These are phyloP conservation scores for Wallemia mellicola DNA, from an alignment of 1,284 basidiomycete genomes.

Conservation along the genomic window DNA sequence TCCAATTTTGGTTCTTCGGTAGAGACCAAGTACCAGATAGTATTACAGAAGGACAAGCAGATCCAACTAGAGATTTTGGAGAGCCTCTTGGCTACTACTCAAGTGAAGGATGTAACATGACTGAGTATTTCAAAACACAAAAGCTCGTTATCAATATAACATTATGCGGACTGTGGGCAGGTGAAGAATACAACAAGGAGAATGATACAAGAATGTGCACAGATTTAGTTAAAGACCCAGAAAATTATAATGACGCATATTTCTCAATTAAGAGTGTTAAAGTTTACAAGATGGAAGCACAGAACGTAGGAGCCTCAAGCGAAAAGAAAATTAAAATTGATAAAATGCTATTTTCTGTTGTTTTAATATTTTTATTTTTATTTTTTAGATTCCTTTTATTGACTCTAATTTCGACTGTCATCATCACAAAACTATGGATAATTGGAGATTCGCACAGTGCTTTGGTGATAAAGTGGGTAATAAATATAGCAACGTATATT, in stretches of 20 bases:
- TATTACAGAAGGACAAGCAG: not conserved
- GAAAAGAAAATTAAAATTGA: not conserved
- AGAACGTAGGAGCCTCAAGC: not conserved
- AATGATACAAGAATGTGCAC: not conserved
- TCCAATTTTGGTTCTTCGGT: constrained; percentile 10
- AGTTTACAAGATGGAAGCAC: not conserved
- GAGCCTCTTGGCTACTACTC: not conserved
- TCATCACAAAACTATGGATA: not conserved
- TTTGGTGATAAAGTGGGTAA: constrained; percentile 73
- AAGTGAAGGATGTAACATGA: not conserved
- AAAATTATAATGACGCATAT: not conserved
- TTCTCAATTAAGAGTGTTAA: not conserved
- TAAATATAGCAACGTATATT: not conserved
- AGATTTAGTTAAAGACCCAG: not conserved
- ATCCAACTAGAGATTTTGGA: not conserved
- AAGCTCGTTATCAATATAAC: not conserved
- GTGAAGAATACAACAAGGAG: not conserved
- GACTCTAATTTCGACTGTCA: too few species aligned
- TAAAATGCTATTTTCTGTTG: not conserved
- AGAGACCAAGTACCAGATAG: not conserved
- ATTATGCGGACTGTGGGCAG: not conserved
- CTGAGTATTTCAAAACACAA: not conserved
- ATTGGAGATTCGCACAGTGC: constrained; percentile 98
- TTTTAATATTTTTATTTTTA: not conserved
- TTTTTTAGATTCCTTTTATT: too few species aligned